Conservation (phyloP, 2,329 filamentous ascomycete species). For the Endoconidiophora polonica region DNA sequence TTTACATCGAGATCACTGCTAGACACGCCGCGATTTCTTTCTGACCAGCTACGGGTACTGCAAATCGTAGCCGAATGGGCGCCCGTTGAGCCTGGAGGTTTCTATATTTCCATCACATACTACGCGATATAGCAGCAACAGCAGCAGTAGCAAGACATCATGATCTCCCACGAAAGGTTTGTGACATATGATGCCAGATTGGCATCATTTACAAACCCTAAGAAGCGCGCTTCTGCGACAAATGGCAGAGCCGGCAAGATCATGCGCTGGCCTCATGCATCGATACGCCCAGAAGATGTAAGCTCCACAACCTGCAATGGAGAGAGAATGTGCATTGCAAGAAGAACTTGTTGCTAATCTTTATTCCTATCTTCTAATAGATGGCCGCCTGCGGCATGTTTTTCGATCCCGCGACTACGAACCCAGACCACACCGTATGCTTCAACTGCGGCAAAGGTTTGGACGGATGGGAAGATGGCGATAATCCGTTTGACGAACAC, state of each 20-base stretch:
- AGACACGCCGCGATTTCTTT: no score
- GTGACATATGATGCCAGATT: slow-evolving; percentile 60
- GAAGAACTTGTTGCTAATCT: neutral
- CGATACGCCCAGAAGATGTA: slow-evolving; percentile 21
- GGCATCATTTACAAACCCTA: slow-evolving; percentile 56
- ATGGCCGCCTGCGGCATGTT: slow-evolving; percentile 85
- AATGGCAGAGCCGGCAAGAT: slow-evolving; percentile 35
- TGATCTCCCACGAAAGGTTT: slow-evolving; percentile 25
- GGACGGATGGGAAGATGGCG: slow-evolving; percentile 80
- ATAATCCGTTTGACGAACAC: slow-evolving; percentile 73
- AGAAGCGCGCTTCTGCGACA: slow-evolving; percentile 53
- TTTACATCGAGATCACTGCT: no score
- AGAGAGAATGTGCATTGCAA: no score
- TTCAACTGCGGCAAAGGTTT: slow-evolving; percentile 73
- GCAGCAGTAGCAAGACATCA: neutral
- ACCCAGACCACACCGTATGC: slow-evolving; percentile 76
- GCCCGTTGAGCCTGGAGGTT: no score
- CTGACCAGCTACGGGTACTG: neutral
- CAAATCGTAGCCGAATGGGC: neutral
- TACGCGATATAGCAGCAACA: no score
- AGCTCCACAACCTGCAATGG: slow-evolving; percentile 5
- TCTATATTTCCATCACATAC: no score
- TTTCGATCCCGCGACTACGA: slow-evolving; percentile 58
- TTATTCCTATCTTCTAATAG: slow-evolving; percentile 25
- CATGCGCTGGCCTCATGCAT: slow-evolving; percentile 59